Evolutionary conservation across 805 yeast species (phyloP), one percentile per base, ranked within the genome.

Genomic region (Lachancea thermotolerans): DNA sequence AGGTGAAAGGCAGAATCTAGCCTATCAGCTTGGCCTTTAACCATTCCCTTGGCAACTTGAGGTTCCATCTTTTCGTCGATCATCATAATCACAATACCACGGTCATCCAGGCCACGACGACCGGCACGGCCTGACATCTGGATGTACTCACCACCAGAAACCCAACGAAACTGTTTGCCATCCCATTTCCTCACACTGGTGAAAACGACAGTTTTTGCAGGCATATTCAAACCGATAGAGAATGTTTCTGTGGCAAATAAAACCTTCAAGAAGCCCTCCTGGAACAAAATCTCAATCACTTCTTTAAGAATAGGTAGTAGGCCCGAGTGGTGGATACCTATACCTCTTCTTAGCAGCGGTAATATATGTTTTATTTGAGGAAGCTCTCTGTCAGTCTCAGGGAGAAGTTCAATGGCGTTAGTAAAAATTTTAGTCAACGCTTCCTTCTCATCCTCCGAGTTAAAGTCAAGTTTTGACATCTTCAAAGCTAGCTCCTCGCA

Each of bases 121-220:
- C 99, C 99, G 17, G 99, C 99, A 68, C 99, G 82, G 54, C 99
- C 99, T 37, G 96, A 87, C 99, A 93, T 93, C 70, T 93, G 99
- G 61, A 93, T 93, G 68, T 93, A 93, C 69, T 93, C 99, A 72
- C 99, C 99, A 48, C 99, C 99, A 46, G 96, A 86, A 29, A 93
- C 97, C 99, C 99, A 93, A 68, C 99, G 81, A 74, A 91, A 89
- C 15, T 91, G 95, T 51, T 79, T 81, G 57, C 99, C 99, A 69
- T 93, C 99, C 95, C 97, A 93, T 65, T 93, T 93, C 62, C 99
- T 80, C 16, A 93, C 99, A 30, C 91, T 86, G 0, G 99, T 93
- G 66, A 93, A 93, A 2, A 93, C 99, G 37, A 93, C 99, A 0
- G 99, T 93, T 59, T 93, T 93, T 10, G 99, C 98, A 57, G 99